phyloP scores from a whole-genome alignment of 805 yeast genomes.

The Candida suzukii region DNA sequence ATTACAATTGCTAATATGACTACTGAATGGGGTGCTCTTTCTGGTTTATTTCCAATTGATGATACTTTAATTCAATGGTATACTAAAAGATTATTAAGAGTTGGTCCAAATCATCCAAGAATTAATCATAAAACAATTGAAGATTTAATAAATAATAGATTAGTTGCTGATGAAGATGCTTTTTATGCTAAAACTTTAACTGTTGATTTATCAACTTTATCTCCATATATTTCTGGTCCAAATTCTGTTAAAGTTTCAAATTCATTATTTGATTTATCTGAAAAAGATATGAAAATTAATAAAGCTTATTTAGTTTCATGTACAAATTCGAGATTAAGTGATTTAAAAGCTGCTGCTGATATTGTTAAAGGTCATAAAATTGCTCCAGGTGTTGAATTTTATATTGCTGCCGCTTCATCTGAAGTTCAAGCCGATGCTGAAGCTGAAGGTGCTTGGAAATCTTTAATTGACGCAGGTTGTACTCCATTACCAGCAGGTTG shows the following conservation, averaged over 20 bases:
- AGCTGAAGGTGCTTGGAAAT: slow-evolving; percentile 86
- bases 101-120: slow-evolving; percentile 64
- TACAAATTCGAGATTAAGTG: slow-evolving; percentile 90
- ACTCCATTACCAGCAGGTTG: slow-evolving; percentile 96
- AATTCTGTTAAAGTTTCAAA: slow-evolving; percentile 91
- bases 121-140: slow-evolving; percentile 57
- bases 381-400: slow-evolving; percentile 87
- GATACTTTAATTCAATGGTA: slow-evolving; percentile 72
- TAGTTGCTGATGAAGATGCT: slow-evolving; percentile 68
- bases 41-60: slow-evolving; percentile 97
- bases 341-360: slow-evolving; percentile 90
- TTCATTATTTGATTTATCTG: slow-evolving; percentile 67
- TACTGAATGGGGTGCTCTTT: slow-evolving; percentile 97
- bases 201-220: slow-evolving; percentile 70
- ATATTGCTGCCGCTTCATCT: slow-evolving; percentile 95
- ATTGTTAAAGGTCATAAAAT: slow-evolving; percentile 77
- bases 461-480: slow-evolving; percentile 86
- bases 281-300: slow-evolving; percentile 68
- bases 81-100: slow-evolving; percentile 43
- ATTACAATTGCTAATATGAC: slow-evolving; percentile 96
- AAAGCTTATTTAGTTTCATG: slow-evolving; percentile 98
- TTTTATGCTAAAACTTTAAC: slow-evolving; percentile 81
- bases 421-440: slow-evolving; percentile 92
- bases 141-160: slow-evolving; percentile 35
- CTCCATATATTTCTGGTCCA: slow-evolving; percentile 94